Percentiles rank a stretch among this genome's conserved stretches.
Conservation (phyloP, 129 eudicot genomes). For the Kitagawia praeruptora region DNA sequence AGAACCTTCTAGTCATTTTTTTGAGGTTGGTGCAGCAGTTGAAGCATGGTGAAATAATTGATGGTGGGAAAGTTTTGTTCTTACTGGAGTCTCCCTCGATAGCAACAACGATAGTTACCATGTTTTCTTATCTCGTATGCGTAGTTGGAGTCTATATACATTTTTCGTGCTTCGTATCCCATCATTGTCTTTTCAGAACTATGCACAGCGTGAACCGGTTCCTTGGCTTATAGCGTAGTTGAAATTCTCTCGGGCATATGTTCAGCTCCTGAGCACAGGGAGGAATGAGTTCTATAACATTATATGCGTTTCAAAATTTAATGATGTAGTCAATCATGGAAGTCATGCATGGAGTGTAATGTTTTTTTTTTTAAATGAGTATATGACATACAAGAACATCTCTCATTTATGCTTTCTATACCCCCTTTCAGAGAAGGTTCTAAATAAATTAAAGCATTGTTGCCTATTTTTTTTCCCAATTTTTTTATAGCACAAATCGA, state of each 20-base stretch:
- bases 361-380: not conserved
- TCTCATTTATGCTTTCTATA: not conserved
- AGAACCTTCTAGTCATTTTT: slow-evolving; percentile 15
- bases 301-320: not conserved
- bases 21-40: slow-evolving; percentile 52
- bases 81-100: slow-evolving; percentile 20
- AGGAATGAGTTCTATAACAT: not conserved
- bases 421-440: not conserved
- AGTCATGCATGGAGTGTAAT: not conserved
- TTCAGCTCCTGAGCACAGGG: not conserved
- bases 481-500: too few relatives aligned
- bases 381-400: too few relatives aligned
- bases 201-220: not conserved
- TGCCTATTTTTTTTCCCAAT: not conserved
- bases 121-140: slow-evolving; percentile 48
- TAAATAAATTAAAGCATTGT: not conserved
- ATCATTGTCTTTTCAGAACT: not conserved
- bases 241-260: slow-evolving; percentile 13
- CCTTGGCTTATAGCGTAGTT: not conserved
- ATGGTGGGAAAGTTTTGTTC: slow-evolving; percentile 70
- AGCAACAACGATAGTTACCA: slow-evolving; percentile 20
- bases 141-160: not conserved
- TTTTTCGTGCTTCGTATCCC: not conserved
- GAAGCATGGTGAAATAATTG: slow-evolving; percentile 63
- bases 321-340: not conserved